Percentiles rank a stretch among this genome's conserved stretches.
Evolutionary conservation across 139 green algal genomes (phyloP).

Genomic region (Coelastrella sp.): DNA sequence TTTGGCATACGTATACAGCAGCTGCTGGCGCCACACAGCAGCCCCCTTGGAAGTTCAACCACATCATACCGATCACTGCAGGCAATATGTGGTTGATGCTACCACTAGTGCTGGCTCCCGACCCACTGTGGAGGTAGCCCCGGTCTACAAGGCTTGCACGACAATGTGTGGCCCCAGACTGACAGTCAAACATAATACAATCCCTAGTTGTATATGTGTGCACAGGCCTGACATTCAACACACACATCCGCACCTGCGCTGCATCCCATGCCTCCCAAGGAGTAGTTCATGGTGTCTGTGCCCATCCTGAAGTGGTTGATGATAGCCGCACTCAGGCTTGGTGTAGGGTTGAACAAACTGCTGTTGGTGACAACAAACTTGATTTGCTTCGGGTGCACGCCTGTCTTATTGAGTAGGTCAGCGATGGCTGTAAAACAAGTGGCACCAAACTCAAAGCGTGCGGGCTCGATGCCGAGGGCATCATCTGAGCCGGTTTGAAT

Average conservation of each 20-base stretch:
- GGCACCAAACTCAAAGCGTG: constrained; percentile 89
- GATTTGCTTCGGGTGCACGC: constrained; percentile 73
- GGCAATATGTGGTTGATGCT: too few relatives aligned
- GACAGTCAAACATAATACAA: neutral
- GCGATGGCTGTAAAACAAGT: constrained; percentile 83
- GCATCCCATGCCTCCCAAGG: constrained; percentile 94
- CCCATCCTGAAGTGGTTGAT: constrained; percentile 85
- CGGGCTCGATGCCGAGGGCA: constrained; percentile 76
- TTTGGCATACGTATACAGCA: neutral
- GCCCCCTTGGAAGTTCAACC: too few relatives aligned
- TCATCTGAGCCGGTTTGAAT: constrained; percentile 17
- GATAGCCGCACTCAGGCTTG: constrained; percentile 94
- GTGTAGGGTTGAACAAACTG: constrained; percentile 97
- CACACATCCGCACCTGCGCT: neutral
- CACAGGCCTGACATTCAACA: neutral
- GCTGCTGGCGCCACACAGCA: neutral
- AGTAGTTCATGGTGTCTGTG: constrained; percentile 92
- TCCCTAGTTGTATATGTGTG: neutral
- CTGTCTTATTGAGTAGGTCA: constrained; percentile 72
- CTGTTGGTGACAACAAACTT: constrained; percentile 98
- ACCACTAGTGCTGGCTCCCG: too few relatives aligned
- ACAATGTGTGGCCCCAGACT: neutral
- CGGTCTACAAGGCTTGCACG: too few relatives aligned
- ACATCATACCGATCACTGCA: too few relatives aligned
- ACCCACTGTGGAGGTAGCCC: too few relatives aligned